Conservation (phyloP, 768 basidiomycete genomes). For the Leucocoprinus leucothites region DNA sequence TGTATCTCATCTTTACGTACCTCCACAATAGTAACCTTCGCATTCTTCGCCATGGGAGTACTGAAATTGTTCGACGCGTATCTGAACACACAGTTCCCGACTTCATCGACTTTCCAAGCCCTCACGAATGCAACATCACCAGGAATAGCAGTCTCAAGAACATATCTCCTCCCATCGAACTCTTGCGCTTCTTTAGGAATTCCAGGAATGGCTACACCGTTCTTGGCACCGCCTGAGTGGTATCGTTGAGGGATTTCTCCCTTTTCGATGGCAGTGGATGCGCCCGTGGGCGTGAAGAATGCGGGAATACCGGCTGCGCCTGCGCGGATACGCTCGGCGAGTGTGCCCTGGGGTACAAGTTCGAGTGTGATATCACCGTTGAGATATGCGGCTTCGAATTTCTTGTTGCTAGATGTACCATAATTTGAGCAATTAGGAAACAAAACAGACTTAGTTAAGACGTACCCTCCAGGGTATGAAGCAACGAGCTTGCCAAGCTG, state of each 20-base stretch:
- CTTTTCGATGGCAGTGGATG: constrained; percentile 77
- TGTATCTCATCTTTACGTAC: constrained; percentile 27
- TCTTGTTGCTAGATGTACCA: constrained; percentile 63
- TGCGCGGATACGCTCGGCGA: constrained; percentile 84
- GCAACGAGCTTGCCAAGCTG: constrained; percentile 84
- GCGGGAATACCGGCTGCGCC: constrained; percentile 90
- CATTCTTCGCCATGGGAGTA: constrained; percentile 85
- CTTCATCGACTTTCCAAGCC: constrained; percentile 92
- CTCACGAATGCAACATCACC: constrained; percentile 84
- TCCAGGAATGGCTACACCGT: constrained; percentile 70
- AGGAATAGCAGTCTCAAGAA: constrained; percentile 76
- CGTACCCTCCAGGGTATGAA: constrained; percentile 85
- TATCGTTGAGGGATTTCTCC: constrained; percentile 79
- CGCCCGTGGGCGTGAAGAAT: constrained; percentile 92
- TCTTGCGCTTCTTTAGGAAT: constrained; percentile 73
- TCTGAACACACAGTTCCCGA: constrained; percentile 90
- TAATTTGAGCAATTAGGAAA: constrained; percentile 1
- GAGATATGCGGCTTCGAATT: constrained; percentile 80
- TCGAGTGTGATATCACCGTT: constrained; percentile 80
- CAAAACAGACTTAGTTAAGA: not conserved
- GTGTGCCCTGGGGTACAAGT: constrained; percentile 89
- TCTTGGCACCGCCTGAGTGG: constrained; percentile 67
- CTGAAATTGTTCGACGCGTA: constrained; percentile 89
- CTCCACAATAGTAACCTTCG: constrained; percentile 89
- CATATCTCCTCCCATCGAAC: constrained; percentile 75